phyloP scores from a whole-genome alignment of 768 basidiomycete genomes.

The Psilocybe tampanensis region DNA sequence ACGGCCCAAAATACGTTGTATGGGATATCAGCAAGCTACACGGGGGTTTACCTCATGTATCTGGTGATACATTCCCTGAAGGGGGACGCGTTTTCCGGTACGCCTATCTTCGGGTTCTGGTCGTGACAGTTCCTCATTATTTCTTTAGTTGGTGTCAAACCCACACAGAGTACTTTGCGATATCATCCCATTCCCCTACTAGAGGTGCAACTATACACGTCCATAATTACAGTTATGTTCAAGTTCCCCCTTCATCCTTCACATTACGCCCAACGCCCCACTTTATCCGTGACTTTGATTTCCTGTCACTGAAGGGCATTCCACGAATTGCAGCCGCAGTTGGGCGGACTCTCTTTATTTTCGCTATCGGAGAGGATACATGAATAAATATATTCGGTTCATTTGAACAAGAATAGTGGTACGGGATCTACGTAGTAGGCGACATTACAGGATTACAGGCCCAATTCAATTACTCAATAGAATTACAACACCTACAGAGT shows the following conservation, averaged over 20 bases:
- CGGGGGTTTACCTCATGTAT: conserved; percentile 73
- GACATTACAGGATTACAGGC: background rate
- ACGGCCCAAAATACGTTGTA: conserved; percentile 69
- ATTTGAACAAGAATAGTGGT: background rate
- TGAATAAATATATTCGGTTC: conserved; percentile 18
- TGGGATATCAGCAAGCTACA: conserved; percentile 77
- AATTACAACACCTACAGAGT: background rate
- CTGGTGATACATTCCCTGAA: conserved; percentile 64
- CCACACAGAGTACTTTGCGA: conserved; percentile 76
- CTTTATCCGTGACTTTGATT: conserved; percentile 76
- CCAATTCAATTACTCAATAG: background rate
- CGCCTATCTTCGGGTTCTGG: conserved; percentile 9
- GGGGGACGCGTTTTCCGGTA: conserved; percentile 73
- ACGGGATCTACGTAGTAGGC: background rate
- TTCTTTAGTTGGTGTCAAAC: conserved; percentile 73
- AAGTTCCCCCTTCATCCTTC: conserved; percentile 65
- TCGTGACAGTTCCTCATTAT: background rate
- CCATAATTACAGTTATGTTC: conserved; percentile 64
- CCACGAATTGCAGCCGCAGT: conserved; percentile 71
- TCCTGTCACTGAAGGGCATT: conserved; percentile 60
- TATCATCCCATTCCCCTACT: conserved; percentile 59
- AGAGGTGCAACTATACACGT: conserved; percentile 72
- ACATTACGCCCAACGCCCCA: conserved; percentile 62
- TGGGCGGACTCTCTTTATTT: conserved; percentile 58
- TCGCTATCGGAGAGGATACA: conserved; percentile 65